A percentile compares a stretch with the other conserved stretches of the same genome.
phyloP scores from a whole-genome alignment of 768 basidiomycete genomes.

The Mycena venus region DNA sequence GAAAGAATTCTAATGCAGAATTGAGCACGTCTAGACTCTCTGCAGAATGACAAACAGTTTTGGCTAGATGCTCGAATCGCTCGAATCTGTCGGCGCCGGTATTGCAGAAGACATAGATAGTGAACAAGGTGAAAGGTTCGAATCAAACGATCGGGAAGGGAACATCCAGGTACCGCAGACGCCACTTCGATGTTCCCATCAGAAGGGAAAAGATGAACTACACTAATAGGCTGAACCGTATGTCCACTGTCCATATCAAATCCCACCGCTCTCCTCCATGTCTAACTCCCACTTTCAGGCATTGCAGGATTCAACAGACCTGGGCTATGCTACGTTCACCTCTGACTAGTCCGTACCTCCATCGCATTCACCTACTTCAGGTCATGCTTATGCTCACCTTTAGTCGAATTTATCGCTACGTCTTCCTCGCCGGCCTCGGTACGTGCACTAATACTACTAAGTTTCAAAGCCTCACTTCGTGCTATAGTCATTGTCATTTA shows the following conservation, averaged over 20 bases:
- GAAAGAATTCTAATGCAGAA: too few species aligned
- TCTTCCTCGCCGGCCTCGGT: slow-evolving; percentile 19
- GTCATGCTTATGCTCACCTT: slow-evolving; percentile 18
- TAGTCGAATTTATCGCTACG: slow-evolving; percentile 20
- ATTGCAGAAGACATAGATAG: too few species aligned
- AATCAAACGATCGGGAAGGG: too few species aligned
- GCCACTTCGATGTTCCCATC: too few species aligned
- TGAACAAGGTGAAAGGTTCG: too few species aligned
- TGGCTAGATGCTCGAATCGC: too few species aligned
- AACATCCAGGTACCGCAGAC: too few species aligned
- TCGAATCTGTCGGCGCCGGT: too few species aligned
- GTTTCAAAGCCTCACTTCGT: slow-evolving; percentile 12
- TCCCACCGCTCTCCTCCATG: slow-evolving; percentile 19
- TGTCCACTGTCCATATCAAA: slow-evolving; percentile 8
- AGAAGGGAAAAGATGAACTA: too few species aligned
- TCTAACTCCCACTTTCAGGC: slow-evolving; percentile 11
- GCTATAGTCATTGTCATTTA: slow-evolving; percentile 22
- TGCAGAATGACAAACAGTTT: too few species aligned
- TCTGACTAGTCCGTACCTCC: slow-evolving; percentile 15
- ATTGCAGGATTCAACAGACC: slow-evolving; percentile 15
- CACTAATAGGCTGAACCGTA: slow-evolving; percentile 2
- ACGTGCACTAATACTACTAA: slow-evolving; percentile 12
- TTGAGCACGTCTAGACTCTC: too few species aligned
- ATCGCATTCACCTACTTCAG: slow-evolving; percentile 14
- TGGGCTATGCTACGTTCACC: slow-evolving; percentile 20